Percentiles rank a stretch among this genome's conserved stretches.
Evolutionary conservation across 352 stramenopile genomes (phyloP).

Genomic region (Albugo candida): DNA sequence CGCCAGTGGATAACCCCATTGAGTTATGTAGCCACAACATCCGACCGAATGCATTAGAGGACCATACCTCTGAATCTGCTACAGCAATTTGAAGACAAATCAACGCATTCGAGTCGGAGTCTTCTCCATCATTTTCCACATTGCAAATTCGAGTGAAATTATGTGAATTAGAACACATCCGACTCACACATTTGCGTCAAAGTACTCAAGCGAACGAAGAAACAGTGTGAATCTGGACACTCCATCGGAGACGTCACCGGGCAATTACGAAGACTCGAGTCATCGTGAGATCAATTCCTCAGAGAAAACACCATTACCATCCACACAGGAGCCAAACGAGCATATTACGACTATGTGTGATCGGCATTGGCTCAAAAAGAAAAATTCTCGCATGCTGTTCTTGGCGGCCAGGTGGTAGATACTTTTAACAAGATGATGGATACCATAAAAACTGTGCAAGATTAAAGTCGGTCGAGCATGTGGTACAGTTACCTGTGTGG

Average conservation of each 20-base stretch:
- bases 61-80: too few relatives aligned
- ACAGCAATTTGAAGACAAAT: too few relatives aligned
- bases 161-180: too few relatives aligned
- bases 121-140: too few relatives aligned
- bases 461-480: slow-evolving; percentile 50
- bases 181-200: too few relatives aligned
- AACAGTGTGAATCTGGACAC: too few relatives aligned
- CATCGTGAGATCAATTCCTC: too few relatives aligned
- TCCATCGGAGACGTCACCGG: too few relatives aligned
- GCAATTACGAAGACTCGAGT: too few relatives aligned
- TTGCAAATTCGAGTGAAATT: too few relatives aligned
- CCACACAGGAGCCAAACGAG: slow-evolving; percentile 27
- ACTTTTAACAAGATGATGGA: slow-evolving; percentile 73
- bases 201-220: too few relatives aligned
- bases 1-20: slow-evolving; percentile 28
- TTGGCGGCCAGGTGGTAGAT: slow-evolving; percentile 52
- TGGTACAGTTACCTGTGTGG: slow-evolving; percentile 39
- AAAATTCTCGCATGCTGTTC: slow-evolving; percentile 20
- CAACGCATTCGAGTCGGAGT: too few relatives aligned
- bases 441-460: slow-evolving; percentile 55
- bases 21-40: not conserved
- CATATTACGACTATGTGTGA: slow-evolving; percentile 46
- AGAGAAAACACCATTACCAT: not conserved
- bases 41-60: not conserved
- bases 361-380: slow-evolving; percentile 52